Evolutionary conservation across 805 yeast genomes (phyloP), one percentile per base, ranked within the genome.

Genomic region (Blastobotrys mokoenaii): DNA sequence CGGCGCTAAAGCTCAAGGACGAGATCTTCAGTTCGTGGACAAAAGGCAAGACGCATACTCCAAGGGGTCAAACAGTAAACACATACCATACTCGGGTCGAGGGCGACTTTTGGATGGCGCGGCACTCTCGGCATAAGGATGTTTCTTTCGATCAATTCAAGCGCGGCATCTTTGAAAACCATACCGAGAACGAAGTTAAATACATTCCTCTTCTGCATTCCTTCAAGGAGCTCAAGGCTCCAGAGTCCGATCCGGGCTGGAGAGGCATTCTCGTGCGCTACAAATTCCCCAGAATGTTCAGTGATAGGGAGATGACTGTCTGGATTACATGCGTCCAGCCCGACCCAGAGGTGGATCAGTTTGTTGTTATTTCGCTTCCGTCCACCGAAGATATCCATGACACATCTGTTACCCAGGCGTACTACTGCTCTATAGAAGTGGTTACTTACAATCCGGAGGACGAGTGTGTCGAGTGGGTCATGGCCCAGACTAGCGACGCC

Each of bases 401-500:
- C 8, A 22, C 4, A 8, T 22, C 27, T 22, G 48, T 41, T 17
- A 58, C 60, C 6, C 52, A 56, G 37, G 71, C 60, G 3, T 32
- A 37, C 11, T 68, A 68, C 47, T 50, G 61, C n/a, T 59, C 70
- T 10, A 55, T 68, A 8, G 72, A 67, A 46, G 52, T 52, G 8
- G 58, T 67, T 22, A 47, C 51, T 6, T 49, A 48, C 18, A 46
- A 48, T 16, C 51, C 45, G 5, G 57, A 50, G 25, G 53, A 55
- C 17, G 46, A 54, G 10, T 46, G 48, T n/a, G 58, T 64, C 1
- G 55, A 61, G 25, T 67, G 72, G 72, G 49, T 56, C 7, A 62
- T 66, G 68, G 70, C 69, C 1, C 61, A 62, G 39, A 57, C 68
- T 8, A 61, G 68, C 44, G 67, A 67, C 38, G 68, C 71, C 1